Conservation (phyloP, 2,329 filamentous ascomycete species). For the Chaetomium strumarium region DNA sequence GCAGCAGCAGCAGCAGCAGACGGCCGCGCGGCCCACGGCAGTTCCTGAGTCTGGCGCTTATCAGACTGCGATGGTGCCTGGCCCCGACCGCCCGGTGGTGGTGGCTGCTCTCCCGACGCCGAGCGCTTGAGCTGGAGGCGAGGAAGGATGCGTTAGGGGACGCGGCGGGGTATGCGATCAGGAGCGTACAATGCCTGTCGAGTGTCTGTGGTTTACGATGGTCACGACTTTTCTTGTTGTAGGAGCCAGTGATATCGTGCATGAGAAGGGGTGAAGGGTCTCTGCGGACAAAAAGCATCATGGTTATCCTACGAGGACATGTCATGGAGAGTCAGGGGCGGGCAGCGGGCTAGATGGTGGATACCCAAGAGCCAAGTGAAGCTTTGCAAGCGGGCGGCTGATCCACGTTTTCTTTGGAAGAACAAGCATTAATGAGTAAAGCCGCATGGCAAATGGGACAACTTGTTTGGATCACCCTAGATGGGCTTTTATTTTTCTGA, state of each 20-base stretch:
- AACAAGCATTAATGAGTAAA: too few species aligned
- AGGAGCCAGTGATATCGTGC: slow-evolving; percentile 21
- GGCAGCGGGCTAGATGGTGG: neutral
- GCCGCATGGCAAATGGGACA: too few species aligned
- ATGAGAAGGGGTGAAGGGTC: slow-evolving; percentile 11
- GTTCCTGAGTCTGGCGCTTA: neutral
- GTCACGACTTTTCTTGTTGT: slow-evolving; percentile 24
- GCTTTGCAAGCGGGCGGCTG: too few species aligned
- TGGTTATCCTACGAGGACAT: too few species aligned
- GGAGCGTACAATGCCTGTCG: slow-evolving; percentile 19
- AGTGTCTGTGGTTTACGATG: slow-evolving; percentile 18
- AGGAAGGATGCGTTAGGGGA: neutral
- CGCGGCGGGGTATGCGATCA: neutral
- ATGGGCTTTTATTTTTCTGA: too few species aligned
- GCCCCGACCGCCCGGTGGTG: neutral
- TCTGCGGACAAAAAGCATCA: neutral
- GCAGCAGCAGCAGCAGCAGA: neutral
- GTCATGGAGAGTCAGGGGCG: too few species aligned
- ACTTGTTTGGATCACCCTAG: too few species aligned
- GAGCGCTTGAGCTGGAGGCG: neutral
- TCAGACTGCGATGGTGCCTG: neutral
- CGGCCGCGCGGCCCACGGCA: neutral
- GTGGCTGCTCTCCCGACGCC: slow-evolving; percentile 2
- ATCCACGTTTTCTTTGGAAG: too few species aligned
- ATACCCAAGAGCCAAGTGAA: neutral